Conservation (phyloP, 2,329 filamentous ascomycete genomes). For the Pseudogymnoascus destructans region DNA sequence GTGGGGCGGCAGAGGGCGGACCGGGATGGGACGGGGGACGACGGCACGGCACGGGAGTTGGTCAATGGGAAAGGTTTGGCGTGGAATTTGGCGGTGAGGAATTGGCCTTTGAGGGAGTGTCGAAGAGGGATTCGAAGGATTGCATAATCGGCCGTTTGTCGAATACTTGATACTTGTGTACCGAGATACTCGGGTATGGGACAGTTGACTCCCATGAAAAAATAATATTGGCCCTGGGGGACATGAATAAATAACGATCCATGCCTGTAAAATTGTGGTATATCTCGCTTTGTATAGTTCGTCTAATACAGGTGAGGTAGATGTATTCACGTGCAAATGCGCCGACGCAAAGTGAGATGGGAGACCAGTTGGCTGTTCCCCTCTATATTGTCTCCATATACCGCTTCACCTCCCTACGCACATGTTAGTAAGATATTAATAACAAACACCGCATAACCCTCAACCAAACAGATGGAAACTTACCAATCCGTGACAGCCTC, state of each 20-base stretch:
- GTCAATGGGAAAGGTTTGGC: neutral
- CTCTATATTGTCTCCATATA: constrained; percentile 2
- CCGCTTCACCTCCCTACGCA: neutral
- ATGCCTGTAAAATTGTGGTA: neutral
- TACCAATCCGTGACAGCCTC: constrained; percentile 96
- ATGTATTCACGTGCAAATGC: neutral
- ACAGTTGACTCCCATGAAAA: neutral
- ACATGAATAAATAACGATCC: neutral
- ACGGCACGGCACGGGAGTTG: neutral
- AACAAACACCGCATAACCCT: neutral
- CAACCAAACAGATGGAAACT: constrained; percentile 28
- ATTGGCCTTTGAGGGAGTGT: neutral
- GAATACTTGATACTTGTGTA: neutral
- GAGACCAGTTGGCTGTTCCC: neutral
- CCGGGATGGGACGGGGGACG: neutral
- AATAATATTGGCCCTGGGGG: neutral
- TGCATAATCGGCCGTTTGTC: neutral
- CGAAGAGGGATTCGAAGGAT: neutral
- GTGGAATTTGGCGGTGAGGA: neutral
- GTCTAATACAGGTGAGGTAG: neutral
- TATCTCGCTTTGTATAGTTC: neutral
- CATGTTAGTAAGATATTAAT: neutral
- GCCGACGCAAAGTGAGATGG: neutral
- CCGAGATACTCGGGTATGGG: neutral
- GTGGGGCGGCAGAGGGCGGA: neutral